Base-by-base conservation (phyloP, 352 stramenopile genomes). In the Blastocystis sp. region DNA sequence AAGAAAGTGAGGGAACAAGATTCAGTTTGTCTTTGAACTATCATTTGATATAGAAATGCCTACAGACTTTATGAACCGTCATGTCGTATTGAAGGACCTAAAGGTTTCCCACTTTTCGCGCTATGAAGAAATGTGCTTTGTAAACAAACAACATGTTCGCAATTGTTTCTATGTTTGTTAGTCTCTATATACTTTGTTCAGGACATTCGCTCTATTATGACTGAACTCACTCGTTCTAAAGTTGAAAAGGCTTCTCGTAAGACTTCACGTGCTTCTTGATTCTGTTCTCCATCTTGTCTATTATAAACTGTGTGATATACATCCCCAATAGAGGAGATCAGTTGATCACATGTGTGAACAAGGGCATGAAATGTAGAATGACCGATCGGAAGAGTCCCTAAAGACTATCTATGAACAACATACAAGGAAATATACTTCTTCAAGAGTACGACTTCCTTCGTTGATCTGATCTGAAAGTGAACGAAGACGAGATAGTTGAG, bases 121-220 rank as follows among this genome's bases (percentile, higher is more conserved):
- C 27, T 84, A 84, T 27, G 48, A 84, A 33, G 42, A 68, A 27
- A 69, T 84, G 73, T 84, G 73, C 68, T 84, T 66, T 64, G 73
- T 84, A 33, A 84, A 84, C 73, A 84, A 84, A 66, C 11, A 48
- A 5, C 15, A 66, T 53, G 73, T 84, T n/a, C 51, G 53, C 15
- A 84, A 84, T 68, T 66, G 73, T 84, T 84, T 15, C n/a, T 35
- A 42, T 81, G 51, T 81, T 64, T 64, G 17, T 64, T 81, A n/a
- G n/a, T n/a, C 9, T 9, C 40, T 48, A 2, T 2, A 9, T 9
- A 48, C 40, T 2, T 9, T 48, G 2, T 9, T 48, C 9, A 64
- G 15, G 70, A 81, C 22, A 64, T 42, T 17, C 70, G 22, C 62
- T 64, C 42, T 35, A 15, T 64, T 17, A 81, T 27, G 62, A 59